Evolutionary conservation across 2,329 filamentous ascomycete species (phyloP), one percentile per base, ranked within the genome.

Genomic region (Xylariaceae sp.): DNA sequence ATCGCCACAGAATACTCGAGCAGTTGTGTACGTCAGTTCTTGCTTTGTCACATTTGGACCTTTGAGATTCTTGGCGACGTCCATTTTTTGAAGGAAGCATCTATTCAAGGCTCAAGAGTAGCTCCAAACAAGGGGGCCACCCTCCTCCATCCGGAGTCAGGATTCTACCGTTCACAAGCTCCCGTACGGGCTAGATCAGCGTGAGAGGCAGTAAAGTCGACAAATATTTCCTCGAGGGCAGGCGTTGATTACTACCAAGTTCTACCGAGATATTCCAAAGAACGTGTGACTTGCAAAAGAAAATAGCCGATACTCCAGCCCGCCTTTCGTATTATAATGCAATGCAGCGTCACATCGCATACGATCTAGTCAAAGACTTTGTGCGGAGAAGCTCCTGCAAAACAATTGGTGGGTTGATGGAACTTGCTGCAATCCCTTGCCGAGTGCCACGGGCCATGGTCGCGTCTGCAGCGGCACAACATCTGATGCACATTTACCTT

Each of bases 271-370:
- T 63, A n/a, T 65, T 59, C 60, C 62, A 57, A 58, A 21, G 56
- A 28, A 60, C 49, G 17, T 41, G 16, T 26, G 37, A 24, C 48
- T 48, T 58, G 33, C 53, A 60, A 50, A 37, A 40, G 48, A 49
- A 44, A 53, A 45, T 51, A 41, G 52, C 36, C 31, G 17, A 37
- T 55, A 50, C 28, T 34, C 37, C 39, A 45, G 40, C 16, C 39
- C 50, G 40, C 39, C 39, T 50, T 54, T 37, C 29, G 45, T 43
- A 37, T 44, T n/a, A n/a, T n/a, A 40, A 34, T 34, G 28, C 43
- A 50, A 53, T 45, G 46, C 50, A 58, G 60, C 50, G 64, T 65
- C 57, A 53, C 61, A 66, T 66, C 29, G 52, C 49, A 56, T 40
- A 44, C 40, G 6, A 46, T 41, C 49, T 43, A n/a, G 34, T 17